Conservation (phyloP, 768 basidiomycete species). For the Trametes cubensis region DNA sequence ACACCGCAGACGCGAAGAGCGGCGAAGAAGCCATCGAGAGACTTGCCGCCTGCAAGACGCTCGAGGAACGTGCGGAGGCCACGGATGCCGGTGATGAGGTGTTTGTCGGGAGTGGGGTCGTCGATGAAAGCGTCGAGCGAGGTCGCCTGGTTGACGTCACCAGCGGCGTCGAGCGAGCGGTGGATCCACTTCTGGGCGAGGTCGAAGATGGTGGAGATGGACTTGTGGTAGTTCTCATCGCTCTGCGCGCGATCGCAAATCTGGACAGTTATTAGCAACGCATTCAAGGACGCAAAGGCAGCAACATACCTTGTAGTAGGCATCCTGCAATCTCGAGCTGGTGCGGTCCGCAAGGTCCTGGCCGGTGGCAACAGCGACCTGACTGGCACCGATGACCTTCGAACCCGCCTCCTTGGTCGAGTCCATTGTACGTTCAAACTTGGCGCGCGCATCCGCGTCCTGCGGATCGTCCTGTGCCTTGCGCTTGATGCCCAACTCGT, state of each 20-base stretch:
- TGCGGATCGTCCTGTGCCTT: slow-evolving; percentile 46
- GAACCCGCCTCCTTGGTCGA: slow-evolving; percentile 60
- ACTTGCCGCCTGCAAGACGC: slow-evolving; percentile 53
- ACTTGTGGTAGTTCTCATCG: slow-evolving; percentile 58
- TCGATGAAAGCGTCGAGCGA: slow-evolving; percentile 59
- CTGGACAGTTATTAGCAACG: slow-evolving; percentile 35
- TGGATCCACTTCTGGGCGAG: slow-evolving; percentile 61
- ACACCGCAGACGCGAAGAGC: slow-evolving; percentile 46
- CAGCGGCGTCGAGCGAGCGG: slow-evolving; percentile 51
- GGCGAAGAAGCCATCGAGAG: slow-evolving; percentile 52
- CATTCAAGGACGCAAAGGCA: background rate
- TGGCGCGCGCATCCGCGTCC: slow-evolving; percentile 48
- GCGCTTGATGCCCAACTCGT: slow-evolving; percentile 55
- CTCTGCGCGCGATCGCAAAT: slow-evolving; percentile 66
- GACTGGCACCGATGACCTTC: slow-evolving; percentile 55
- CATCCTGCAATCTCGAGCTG: slow-evolving; percentile 47
- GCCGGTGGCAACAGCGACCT: slow-evolving; percentile 44
- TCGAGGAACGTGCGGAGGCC: slow-evolving; percentile 46
- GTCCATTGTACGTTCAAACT: slow-evolving; percentile 72
- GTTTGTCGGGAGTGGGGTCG: slow-evolving; percentile 66
- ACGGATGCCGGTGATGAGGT: slow-evolving; percentile 54
- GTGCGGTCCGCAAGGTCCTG: slow-evolving; percentile 51
- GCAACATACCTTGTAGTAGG: slow-evolving; percentile 52
- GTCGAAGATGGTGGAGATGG: slow-evolving; percentile 60
- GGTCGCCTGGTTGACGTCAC: slow-evolving; percentile 44